A percentile compares a stretch with the other conserved stretches of the same genome.
Conservation (phyloP, 2,329 filamentous ascomycete genomes). For the Cyphellophora europaea region DNA sequence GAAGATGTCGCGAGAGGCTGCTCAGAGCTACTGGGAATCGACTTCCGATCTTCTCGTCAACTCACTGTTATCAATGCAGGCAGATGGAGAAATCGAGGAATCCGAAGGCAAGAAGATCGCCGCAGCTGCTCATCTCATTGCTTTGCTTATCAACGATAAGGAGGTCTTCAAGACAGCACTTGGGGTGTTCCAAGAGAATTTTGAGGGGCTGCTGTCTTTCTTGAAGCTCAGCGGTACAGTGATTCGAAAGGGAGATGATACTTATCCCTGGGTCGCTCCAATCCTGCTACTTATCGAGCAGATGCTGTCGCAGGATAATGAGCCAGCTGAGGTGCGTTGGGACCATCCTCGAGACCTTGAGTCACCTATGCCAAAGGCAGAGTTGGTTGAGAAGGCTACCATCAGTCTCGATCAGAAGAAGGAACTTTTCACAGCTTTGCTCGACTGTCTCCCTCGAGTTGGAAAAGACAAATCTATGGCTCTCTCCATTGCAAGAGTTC, state of each 20-base stretch:
- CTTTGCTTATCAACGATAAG: slow-evolving; percentile 64
- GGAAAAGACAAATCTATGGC: slow-evolving; percentile 81
- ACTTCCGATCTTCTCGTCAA: slow-evolving; percentile 75
- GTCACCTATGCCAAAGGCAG: slow-evolving; percentile 45
- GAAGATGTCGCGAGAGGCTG: slow-evolving; percentile 50
- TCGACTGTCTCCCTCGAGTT: slow-evolving; percentile 75
- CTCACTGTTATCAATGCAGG: slow-evolving; percentile 63
- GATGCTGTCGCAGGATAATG: slow-evolving; percentile 78
- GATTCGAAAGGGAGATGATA: slow-evolving; percentile 59
- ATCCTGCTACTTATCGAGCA: slow-evolving; percentile 85
- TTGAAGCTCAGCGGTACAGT: slow-evolving; percentile 52
- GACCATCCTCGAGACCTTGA: slow-evolving; percentile 38
- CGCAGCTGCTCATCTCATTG: slow-evolving; percentile 85
- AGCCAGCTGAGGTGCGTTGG: slow-evolving; percentile 68
- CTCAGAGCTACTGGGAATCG: slow-evolving; percentile 53
- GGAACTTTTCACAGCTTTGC: slow-evolving; percentile 64
- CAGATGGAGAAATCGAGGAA: slow-evolving; percentile 48
- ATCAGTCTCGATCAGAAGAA: slow-evolving; percentile 57
- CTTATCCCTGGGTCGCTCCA: slow-evolving; percentile 88
- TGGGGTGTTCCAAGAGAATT: slow-evolving; percentile 61
- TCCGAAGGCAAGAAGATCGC: slow-evolving; percentile 62
- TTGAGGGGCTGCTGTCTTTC: slow-evolving; percentile 67
- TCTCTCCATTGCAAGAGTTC: slow-evolving; percentile 68
- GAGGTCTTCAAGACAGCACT: slow-evolving; percentile 71
- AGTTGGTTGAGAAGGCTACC: slow-evolving; percentile 47